These are phyloP conservation scores for Didymella lethalis DNA, from an alignment of 2,329 filamentous ascomycete species.

Conservation along the genomic window DNA sequence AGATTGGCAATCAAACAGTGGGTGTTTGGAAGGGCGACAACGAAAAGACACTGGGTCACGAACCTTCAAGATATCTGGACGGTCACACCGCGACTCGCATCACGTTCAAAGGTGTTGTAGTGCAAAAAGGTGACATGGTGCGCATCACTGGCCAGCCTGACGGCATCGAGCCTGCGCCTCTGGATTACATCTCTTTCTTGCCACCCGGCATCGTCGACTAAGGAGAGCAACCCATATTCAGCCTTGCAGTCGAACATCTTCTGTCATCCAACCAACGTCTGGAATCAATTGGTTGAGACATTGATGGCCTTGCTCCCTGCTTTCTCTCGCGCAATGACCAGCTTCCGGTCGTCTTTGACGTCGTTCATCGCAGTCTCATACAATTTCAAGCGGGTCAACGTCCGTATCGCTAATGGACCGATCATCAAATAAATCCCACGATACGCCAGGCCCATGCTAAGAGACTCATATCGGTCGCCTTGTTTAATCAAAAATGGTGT, in stretches of 20 bases:
- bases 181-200: conserved; percentile 72
- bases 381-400: not conserved
- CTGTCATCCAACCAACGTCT: too few species aligned
- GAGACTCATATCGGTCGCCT: not conserved
- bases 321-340: not conserved
- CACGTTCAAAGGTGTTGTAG: conserved; percentile 62
- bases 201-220: conserved; percentile 66
- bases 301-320: not conserved
- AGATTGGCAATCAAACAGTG: conserved; percentile 61
- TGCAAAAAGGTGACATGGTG: conserved; percentile 62
- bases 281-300: not conserved
- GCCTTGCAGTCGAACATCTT: not conserved
- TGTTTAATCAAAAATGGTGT: not conserved
- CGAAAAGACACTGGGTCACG: conserved; percentile 67
- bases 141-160: conserved; percentile 66
- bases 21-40: conserved; percentile 67
- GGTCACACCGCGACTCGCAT: conserved; percentile 70
- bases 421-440: not conserved
- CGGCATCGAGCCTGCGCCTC: conserved; percentile 68
- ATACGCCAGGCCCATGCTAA: not conserved
- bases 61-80: conserved; percentile 66
- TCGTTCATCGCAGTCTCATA: not conserved
- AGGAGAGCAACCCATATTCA: not conserved
- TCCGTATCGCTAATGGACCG: not conserved
- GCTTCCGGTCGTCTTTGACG: not conserved